Conservation (phyloP, 768 basidiomycete genomes). For the Lactarius hengduanensis region DNA sequence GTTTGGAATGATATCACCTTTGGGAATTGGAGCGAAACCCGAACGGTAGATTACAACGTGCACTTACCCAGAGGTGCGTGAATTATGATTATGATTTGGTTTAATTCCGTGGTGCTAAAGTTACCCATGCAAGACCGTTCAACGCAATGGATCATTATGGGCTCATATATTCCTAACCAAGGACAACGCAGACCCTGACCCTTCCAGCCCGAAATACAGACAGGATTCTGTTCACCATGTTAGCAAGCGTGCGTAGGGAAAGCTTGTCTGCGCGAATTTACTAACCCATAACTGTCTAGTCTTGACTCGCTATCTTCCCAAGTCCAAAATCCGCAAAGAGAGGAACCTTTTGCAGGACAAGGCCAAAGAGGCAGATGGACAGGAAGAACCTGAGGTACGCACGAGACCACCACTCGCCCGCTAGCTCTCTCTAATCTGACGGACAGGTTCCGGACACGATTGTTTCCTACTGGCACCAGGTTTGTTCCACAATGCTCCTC, state of each 20-base stretch:
- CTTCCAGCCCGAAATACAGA: conserved; percentile 51
- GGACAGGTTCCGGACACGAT: conserved; percentile 37
- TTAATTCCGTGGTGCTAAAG: neutral
- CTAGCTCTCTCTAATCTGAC: conserved; percentile 10
- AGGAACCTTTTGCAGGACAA: conserved; percentile 67
- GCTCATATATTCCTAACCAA: conserved; percentile 75
- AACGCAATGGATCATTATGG: conserved; percentile 79
- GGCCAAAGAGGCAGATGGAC: conserved; percentile 40
- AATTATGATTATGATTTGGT: neutral
- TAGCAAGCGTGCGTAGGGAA: conserved; percentile 60
- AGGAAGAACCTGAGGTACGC: conserved; percentile 52
- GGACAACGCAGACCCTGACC: conserved; percentile 65
- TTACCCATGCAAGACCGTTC: conserved; percentile 54
- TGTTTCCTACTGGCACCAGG: conserved; percentile 82
- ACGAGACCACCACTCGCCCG: neutral
- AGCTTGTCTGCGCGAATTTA: conserved; percentile 12
- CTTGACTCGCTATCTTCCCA: conserved; percentile 81
- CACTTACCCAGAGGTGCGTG: conserved; percentile 65
- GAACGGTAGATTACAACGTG: conserved; percentile 53
- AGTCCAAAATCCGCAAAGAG: conserved; percentile 69
- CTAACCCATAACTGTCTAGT: conserved; percentile 44
- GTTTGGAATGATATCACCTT: conserved; percentile 77
- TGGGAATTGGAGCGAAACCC: conserved; percentile 70
- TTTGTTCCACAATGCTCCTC: conserved; percentile 35
- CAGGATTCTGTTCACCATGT: conserved; percentile 62